Evolutionary conservation across 345 rosid species (phyloP), one percentile per base, ranked within the genome.

Genomic region (Eucalyptus cloeziana): DNA sequence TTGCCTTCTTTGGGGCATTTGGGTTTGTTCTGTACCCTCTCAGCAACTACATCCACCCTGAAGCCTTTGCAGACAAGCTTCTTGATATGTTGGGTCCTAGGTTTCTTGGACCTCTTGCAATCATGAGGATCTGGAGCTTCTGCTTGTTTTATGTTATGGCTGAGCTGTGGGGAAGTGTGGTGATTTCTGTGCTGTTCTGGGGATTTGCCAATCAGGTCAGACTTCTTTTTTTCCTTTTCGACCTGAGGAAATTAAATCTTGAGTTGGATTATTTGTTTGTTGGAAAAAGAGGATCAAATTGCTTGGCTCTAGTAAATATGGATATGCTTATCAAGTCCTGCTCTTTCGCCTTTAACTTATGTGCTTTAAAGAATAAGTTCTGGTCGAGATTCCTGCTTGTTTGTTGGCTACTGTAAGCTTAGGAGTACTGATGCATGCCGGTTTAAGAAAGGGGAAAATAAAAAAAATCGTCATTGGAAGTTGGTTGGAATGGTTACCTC

Each of bases 121-220:
- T 97, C 86, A 4, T 97, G 96, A 93, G 99, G 95, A 97, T 96
- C 92, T 97, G 99, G 99, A 94, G 95, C 86, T 97, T 96, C 94
- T 96, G 99, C 92, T 93, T 97, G 95, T 97, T 97, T 91, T 97
- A 97, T 93, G 99, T 97, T 89, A 97, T 97, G 99, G 99, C 99
- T 91, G 99, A 97, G 91, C 95, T 96, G 92, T 97, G 99, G 99
- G 99, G 99, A 40, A 97, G 99, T 52, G 99, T 97, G 51, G 99
- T 97, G 60, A 87, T 97, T 89, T 97, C 99, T 40, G 99, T 97
- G 91, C 96, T 97, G 50, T 97, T 97, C 88, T 97, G 99, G 99
- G 99, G 99, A 17, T 95, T 96, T 86, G 99, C 99, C 50, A 97
- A 97, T 95, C 99, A 97, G 99, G 99, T 96, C 40, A 89, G 56